Evolutionary conservation across 495 filamentous ascomycete genomes (phyloP).

Genomic region (Staphylotrichum tortipilum): DNA sequence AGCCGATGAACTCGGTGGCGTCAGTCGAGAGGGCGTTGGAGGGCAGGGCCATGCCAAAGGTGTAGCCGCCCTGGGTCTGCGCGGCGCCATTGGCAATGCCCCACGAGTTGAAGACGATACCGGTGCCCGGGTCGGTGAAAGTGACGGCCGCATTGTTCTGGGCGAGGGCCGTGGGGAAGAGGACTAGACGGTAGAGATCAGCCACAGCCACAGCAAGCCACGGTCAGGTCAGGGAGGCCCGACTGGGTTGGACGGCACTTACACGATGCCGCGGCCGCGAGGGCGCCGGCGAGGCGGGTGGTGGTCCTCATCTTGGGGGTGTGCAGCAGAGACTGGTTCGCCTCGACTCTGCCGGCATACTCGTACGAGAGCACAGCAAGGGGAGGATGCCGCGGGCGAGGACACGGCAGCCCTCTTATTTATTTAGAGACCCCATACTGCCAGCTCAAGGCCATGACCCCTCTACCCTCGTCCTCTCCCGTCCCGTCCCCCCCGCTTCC

Average conservation of each 20-base stretch:
- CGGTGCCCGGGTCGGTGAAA: conserved; percentile 36
- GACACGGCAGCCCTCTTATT: conserved; percentile 7
- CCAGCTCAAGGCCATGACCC: too few relatives aligned
- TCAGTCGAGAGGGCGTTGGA: conserved; percentile 40
- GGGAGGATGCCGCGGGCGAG: not conserved
- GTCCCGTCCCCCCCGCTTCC: too few relatives aligned
- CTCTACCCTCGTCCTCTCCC: too few relatives aligned
- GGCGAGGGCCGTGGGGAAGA: conserved; percentile 19
- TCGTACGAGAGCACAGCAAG: conserved; percentile 4
- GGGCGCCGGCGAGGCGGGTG: conserved; percentile 19
- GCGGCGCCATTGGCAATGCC: conserved; percentile 15
- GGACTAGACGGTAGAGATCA: conserved; percentile 12
- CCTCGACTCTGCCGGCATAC: conserved; percentile 7
- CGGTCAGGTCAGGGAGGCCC: not conserved
- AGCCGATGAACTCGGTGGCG: conserved; percentile 51
- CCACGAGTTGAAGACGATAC: conserved; percentile 42
- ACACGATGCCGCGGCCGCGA: conserved; percentile 23
- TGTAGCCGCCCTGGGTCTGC: conserved; percentile 33
- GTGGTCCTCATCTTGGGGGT: conserved; percentile 20
- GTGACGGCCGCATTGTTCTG: conserved; percentile 19
- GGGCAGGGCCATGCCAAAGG: conserved; percentile 51
- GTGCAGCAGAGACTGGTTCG: conserved; percentile 7
- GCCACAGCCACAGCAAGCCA: too few relatives aligned
- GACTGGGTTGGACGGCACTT: conserved; percentile 17
- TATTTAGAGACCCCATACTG: too few relatives aligned